These are phyloP conservation scores for Volvox carteri DNA, from an alignment of 163 green algal genomes.

Conservation along the genomic window DNA sequence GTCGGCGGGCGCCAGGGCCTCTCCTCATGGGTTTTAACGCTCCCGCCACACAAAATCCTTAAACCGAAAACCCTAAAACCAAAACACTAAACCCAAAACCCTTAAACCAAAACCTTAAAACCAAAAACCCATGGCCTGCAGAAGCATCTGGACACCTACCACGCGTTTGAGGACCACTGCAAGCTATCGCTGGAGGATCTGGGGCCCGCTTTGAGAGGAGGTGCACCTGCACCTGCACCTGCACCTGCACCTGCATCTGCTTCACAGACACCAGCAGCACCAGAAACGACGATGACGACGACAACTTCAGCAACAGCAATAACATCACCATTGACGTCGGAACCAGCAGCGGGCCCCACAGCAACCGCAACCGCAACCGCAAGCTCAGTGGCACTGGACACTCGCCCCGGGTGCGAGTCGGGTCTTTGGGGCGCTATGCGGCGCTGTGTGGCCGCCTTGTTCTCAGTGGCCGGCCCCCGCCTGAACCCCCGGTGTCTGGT, in stretches of 20 bases:
- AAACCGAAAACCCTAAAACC: too few species aligned
- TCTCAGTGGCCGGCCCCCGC: constrained; percentile 11
- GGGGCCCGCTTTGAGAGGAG: constrained; percentile 43
- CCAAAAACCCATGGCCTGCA: too few species aligned
- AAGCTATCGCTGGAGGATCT: constrained; percentile 66
- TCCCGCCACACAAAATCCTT: too few species aligned
- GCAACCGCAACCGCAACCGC: too few species aligned
- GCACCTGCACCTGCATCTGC: background rate
- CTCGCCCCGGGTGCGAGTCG: background rate
- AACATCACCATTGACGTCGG: background rate
- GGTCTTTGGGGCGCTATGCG: constrained; percentile 68
- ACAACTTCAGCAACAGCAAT: background rate
- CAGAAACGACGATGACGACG: background rate
- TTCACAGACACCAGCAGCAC: background rate
- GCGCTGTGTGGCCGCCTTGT: constrained; percentile 47
- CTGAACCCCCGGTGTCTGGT: constrained; percentile 62
- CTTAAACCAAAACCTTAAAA: too few species aligned
- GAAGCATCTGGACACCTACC: constrained; percentile 69
- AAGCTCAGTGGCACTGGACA: too few species aligned
- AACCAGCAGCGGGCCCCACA: too few species aligned
- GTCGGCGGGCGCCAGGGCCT: too few species aligned
- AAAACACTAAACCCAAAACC: too few species aligned
- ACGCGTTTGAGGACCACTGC: constrained; percentile 72
- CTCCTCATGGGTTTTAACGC: too few species aligned
- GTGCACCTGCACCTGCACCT: background rate